These are phyloP conservation scores for Lentinula sp. DNA, from an alignment of 768 basidiomycete genomes.

Conservation along the genomic window DNA sequence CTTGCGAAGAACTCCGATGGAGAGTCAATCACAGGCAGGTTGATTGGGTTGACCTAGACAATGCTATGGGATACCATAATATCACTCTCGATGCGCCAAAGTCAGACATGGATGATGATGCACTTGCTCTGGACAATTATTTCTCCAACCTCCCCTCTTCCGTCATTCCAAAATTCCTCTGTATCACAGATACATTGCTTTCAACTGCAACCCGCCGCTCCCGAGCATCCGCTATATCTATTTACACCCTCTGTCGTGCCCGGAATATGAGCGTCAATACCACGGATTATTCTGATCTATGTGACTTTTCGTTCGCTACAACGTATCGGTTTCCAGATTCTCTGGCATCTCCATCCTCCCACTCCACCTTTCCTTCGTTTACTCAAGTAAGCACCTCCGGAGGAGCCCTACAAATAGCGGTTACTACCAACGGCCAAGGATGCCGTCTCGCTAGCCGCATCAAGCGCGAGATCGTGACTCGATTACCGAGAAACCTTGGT, in stretches of 20 bases:
- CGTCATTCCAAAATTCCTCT: conserved; percentile 42
- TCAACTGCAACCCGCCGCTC: conserved; percentile 30
- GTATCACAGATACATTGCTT: conserved; percentile 76
- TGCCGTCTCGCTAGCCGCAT: conserved; percentile 80
- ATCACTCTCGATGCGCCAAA: conserved; percentile 17
- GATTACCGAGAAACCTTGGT: conserved; percentile 68
- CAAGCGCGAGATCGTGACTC: conserved; percentile 74
- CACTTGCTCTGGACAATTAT: conserved; percentile 41
- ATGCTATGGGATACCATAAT: conserved; percentile 24
- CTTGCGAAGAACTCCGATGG: conserved; percentile 73
- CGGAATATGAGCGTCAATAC: conserved; percentile 75
- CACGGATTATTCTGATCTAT: conserved; percentile 81
- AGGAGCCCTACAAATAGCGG: conserved; percentile 59
- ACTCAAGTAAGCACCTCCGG: background rate
- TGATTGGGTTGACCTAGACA: conserved; percentile 48
- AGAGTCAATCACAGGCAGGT: conserved; percentile 52
- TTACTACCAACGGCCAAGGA: conserved; percentile 90
- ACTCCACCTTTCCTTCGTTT: conserved; percentile 3
- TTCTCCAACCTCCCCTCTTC: conserved; percentile 21
- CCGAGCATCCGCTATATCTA: conserved; percentile 45
- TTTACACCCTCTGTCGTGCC: conserved; percentile 49
- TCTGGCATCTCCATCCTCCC: conserved; percentile 1
- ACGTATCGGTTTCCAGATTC: conserved; percentile 63
- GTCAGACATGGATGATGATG: conserved; percentile 26
- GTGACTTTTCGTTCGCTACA: conserved; percentile 86